These are phyloP conservation scores for Malus orientalis DNA, from an alignment of 306 rosid genomes.

Conservation along the genomic window DNA sequence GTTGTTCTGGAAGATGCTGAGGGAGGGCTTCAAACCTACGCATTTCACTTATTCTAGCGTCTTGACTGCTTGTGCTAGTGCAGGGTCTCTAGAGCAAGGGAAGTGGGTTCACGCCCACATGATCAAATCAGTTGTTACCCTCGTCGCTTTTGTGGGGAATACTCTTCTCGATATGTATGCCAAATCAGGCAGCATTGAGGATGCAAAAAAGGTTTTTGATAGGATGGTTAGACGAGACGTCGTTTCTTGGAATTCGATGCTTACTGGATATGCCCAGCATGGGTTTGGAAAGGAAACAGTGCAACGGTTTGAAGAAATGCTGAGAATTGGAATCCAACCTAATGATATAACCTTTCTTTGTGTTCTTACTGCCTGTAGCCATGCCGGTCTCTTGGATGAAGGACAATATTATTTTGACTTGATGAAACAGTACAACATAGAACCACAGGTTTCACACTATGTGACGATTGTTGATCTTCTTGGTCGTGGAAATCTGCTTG, in stretches of 20 bases:
- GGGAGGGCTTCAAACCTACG: constrained; percentile 15
- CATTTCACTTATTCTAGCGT: constrained; percentile 28
- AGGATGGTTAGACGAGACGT: constrained; percentile 18
- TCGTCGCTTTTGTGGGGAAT: constrained; percentile 23
- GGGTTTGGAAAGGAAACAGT: constrained; percentile 26
- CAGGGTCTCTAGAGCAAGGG: constrained; percentile 29
- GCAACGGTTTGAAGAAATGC: constrained; percentile 22
- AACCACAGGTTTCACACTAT: constrained; percentile 21
- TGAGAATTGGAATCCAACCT: constrained; percentile 18
- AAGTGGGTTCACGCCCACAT: constrained; percentile 36
- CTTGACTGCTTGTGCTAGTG: constrained; percentile 21
- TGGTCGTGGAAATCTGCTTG: constrained; percentile 29
- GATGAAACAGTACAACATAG: constrained; percentile 21
- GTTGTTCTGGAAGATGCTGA: constrained; percentile 20
- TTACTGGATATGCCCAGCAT: constrained; percentile 27
- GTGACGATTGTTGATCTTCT: constrained; percentile 32
- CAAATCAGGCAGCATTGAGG: constrained; percentile 29
- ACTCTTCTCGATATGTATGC: constrained; percentile 34
- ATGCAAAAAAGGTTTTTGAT: constrained; percentile 23
- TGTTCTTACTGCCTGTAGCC: constrained; percentile 27
- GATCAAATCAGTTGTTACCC: constrained; percentile 19
- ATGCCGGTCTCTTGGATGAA: constrained; percentile 21
- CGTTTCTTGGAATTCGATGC: constrained; percentile 32
- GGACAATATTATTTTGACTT: constrained; percentile 21
- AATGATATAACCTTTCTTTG: constrained; percentile 22